Evolutionary conservation across 148 eudicot species (phyloP).

Genomic region (Simmondsia chinensis): DNA sequence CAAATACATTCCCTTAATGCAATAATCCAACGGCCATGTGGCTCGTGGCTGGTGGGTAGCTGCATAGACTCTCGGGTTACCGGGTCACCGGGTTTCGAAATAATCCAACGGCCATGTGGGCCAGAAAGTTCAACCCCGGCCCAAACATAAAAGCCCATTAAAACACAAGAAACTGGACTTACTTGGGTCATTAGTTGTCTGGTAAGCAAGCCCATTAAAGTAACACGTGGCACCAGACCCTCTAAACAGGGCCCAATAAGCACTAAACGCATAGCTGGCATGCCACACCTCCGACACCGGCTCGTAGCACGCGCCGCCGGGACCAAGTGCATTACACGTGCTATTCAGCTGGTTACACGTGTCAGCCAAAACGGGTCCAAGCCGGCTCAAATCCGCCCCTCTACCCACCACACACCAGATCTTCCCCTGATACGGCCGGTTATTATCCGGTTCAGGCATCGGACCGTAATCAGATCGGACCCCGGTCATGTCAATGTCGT

Average conservation of each 20-base stretch:
- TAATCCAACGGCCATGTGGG: no score
- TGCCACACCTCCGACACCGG: constrained; percentile 44
- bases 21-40: no score
- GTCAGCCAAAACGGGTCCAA: constrained; percentile 18
- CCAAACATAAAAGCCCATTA: background rate
- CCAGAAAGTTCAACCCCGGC: no score
- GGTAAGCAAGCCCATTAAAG: constrained; percentile 60
- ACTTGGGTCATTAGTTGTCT: constrained; percentile 63
- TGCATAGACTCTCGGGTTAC: no score
- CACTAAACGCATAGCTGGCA: constrained; percentile 70
- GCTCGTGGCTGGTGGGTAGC: no score
- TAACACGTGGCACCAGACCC: constrained; percentile 39
- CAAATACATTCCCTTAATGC: no score
- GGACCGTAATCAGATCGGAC: background rate
- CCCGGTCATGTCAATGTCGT: constrained; percentile 43
- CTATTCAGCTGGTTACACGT: constrained; percentile 35
- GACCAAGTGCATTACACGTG: constrained; percentile 48
- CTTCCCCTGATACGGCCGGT: constrained; percentile 34
- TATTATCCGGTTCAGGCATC: constrained; percentile 24
- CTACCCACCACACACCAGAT: constrained; percentile 61
- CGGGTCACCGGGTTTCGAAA: no score
- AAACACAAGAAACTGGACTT: constrained; percentile 4
- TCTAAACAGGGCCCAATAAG: constrained; percentile 60
- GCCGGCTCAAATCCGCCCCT: constrained; percentile 15
- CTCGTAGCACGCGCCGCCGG: constrained; percentile 47